Evolutionary conservation across 139 green algal species (phyloP).

Genomic region (Chlamydomonas applanata): DNA sequence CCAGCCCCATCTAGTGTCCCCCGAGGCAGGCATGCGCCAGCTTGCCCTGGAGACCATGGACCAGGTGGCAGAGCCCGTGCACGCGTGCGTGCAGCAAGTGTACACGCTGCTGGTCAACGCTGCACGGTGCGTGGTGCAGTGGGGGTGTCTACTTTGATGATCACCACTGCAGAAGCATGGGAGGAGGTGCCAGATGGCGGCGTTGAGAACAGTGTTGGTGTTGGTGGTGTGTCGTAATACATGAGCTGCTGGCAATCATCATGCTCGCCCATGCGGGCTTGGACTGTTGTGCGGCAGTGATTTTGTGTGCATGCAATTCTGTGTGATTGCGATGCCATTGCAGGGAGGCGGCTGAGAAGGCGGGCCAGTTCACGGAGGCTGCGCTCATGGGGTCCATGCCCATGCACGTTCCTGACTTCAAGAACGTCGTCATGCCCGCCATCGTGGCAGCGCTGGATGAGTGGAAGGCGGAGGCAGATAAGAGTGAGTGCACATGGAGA

Average conservation of each 20-base stretch:
- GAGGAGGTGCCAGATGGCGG: too few relatives aligned
- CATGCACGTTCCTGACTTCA: constrained; percentile 78
- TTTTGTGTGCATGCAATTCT: too few relatives aligned
- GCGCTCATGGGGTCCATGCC: constrained; percentile 54
- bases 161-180: too few relatives aligned
- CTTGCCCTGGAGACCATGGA: constrained; percentile 71
- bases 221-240: too few relatives aligned
- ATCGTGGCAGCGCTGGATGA: constrained; percentile 70
- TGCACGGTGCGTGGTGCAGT: constrained; percentile 40
- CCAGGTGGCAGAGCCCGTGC: constrained; percentile 52
- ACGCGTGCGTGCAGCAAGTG: constrained; percentile 62
- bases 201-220: too few relatives aligned
- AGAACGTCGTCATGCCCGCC: constrained; percentile 73
- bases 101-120: constrained; percentile 63
- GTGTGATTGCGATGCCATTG: too few relatives aligned
- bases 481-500: too few relatives aligned
- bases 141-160: too few relatives aligned
- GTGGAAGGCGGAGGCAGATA: constrained; percentile 65
- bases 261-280: too few relatives aligned
- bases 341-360: constrained; percentile 61
- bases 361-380: constrained; percentile 57
- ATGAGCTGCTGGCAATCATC: too few relatives aligned
- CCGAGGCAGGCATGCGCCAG: constrained; percentile 79
- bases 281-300: not conserved
- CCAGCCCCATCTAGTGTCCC: constrained; percentile 83